Evolutionary conservation across 805 yeast genomes (phyloP), one percentile per base, ranked within the genome.

Genomic region (Middelhovenomyces tepae): DNA sequence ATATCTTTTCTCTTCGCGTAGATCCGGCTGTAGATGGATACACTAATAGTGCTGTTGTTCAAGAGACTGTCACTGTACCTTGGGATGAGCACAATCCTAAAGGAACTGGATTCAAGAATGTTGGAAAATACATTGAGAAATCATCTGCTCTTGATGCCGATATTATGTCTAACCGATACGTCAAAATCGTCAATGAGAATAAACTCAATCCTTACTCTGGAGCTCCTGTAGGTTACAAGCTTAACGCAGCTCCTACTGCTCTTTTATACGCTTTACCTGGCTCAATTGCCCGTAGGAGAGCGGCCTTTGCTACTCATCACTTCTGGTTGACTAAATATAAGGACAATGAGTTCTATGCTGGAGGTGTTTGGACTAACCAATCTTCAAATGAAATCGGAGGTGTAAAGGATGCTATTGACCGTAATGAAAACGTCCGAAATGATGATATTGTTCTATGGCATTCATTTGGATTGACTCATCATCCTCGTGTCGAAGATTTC

Each of bases 331-430:
- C 89, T 44, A 80, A 79, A 56, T 77, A 79, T 61, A 62, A 63
- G 41, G 91, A 82, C 53, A 68, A 77, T 51, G 73, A 79, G 59
- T 57, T 78, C 47, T 81, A 65, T 44, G 85, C 87, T 32, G 87
- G 86, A 38, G 93, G 93, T 56, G 87, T 79, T 54, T 80, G 81
- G 65, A 81, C 93, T 41, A 82, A 81, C 58, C 93, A 81, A 61
- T 78, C 87, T 10, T 68, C 69, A 37, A 50, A 28, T 3, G 91
- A 80, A 55, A 71, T 80, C 16, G 93, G 91, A 53, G 53, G 82
- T 34, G 77, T 74, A 22, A 64, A 56, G 27, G 82, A 86, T 79
- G 81, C 82, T 23, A 67, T 76, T 50, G 78, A 40, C 31, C 34
- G 80, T 44, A 56, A 59, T 31, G 86, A 78, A 39, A 52, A 60